Base-by-base conservation (phyloP, 2,329 filamentous ascomycete genomes). In the Trichoderma arundinaceum region DNA sequence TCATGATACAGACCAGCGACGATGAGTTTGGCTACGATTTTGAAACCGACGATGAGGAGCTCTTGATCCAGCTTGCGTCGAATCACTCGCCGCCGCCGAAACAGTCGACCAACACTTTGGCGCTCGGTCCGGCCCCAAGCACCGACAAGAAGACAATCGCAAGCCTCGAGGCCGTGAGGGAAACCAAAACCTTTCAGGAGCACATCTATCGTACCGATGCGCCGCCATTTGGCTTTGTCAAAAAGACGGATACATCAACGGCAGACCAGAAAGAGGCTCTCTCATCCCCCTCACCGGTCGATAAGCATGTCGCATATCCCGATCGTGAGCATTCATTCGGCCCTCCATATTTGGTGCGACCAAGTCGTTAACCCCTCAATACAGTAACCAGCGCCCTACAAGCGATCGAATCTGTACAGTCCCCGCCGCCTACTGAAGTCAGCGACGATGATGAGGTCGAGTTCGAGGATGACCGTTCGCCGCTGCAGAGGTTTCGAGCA, bases 401-500 rank as follows among this genome's bases (percentile, higher is more conserved):
- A 9, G 65, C 68, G 4, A 56, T 74, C 19, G 69, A 73, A 7
- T 32, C 69, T 39, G 68, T 35, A 2, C 10, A 66, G 4, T 51
- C 46, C 2, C 38, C 71, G 51, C 65, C 64, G 56, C 65, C 62
- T 66, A 69, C 71, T 38, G 65, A 71, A 32, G 63, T 68, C 12
- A 51, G 66, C n/a, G 52, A 66, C 28, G 56, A 70, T 15, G 67
- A 66, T 8, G 62, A 67, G 28, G 7, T 2, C 57, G 56, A 41
- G 51, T 68, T 70, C 22, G 68, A 75, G 10, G 80, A 82, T 58
- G 73, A 70, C 2, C 77, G 76, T 19, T 82, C 84, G 1, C 94
- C 93, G 0, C 79, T 97, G 2, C 84, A 92, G 68, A 87, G 90
- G 39, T 97, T 96, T 72, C 89, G 94, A 43, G 88, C 87, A 1